Evolutionary conservation across 2,329 filamentous ascomycete genomes (phyloP).

Genomic region (Ophiosphaerella herpotricha): DNA sequence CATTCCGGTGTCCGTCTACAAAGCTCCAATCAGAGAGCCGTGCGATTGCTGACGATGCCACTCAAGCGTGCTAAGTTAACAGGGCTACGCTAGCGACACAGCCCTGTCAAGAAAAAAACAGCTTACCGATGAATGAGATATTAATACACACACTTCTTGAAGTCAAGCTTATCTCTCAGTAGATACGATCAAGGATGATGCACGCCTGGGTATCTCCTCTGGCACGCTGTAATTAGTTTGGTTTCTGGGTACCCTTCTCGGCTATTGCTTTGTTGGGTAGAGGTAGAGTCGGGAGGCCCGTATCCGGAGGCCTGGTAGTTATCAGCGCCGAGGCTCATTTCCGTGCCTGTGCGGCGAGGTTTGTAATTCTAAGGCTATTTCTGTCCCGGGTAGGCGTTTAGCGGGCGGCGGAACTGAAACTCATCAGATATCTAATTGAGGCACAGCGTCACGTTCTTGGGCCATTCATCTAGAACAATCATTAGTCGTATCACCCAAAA

Average conservation of each 20-base stretch:
- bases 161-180: neutral
- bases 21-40: slow-evolving; percentile 2
- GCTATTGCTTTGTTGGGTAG: too few relatives aligned
- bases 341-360: neutral
- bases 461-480: too few relatives aligned
- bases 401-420: too few relatives aligned
- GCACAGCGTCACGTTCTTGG: too few relatives aligned
- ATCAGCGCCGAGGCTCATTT: neutral
- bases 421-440: too few relatives aligned
- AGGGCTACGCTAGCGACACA: slow-evolving; percentile 4
- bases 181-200: neutral
- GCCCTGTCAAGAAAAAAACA: slow-evolving; percentile 2
- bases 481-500: too few relatives aligned
- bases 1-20: neutral
- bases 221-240: neutral
- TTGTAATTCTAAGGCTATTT: neutral
- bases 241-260: too few relatives aligned
- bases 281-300: too few relatives aligned
- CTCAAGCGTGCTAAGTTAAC: neutral
- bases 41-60: slow-evolving; percentile 4
- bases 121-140: slow-evolving; percentile 3
- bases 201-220: neutral
- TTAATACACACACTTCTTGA: neutral
- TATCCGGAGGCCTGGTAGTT: too few relatives aligned
- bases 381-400: too few relatives aligned